Base-by-base conservation (phyloP, 192 early-diverging fungal species). In the Entophlyctis helioformis region DNA sequence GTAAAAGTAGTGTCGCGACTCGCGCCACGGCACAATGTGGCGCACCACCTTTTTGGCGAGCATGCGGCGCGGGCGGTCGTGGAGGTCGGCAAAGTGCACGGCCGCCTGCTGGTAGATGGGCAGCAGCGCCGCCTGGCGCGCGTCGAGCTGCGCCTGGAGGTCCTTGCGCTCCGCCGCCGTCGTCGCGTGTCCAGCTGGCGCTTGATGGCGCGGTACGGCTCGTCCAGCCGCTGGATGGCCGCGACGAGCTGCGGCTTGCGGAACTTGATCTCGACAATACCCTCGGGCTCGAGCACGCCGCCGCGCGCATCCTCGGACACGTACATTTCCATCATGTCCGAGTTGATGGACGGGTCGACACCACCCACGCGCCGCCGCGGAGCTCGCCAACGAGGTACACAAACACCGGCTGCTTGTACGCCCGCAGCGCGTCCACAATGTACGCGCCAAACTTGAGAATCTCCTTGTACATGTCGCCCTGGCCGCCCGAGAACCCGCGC, bases 291-390 rank as follows among this genome's bases (percentile, higher is more conserved):
- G 2, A 98, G 59, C 8, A 98, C 91, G 50, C 95, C 91, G 42
- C 86, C 95, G 40, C 95, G 82, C 7, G 90, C 76, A 33, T 88
- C 69, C 39, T 69, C 71, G 59, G 94, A 89, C 16, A 91, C 91
- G 52, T 98, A 98, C 95, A 98, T 98, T 63, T 98, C 95, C 95
- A 98, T 98, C 81, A 87, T 84, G 40, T 93, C 81, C 22, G 82
- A 63, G 64, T 98, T 96, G 65, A 98, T 98, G 4, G 84, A 87
- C 20, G 91, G 91, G 51, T 98, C 95, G 0, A 98, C 0, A 96
- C 92, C 13, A 95, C 95, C 95, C 95, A 98, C 9, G 92, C 88
- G 44, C 95, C 95, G 60, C 95, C 95, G 59, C 92, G 83, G 39
- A 98, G 76, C 68, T 98, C 95, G 56, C 95, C 95, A 12, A 96